Evolutionary conservation across 768 basidiomycete genomes (phyloP).

Genomic region (Pleurotus citrinopileatus): DNA sequence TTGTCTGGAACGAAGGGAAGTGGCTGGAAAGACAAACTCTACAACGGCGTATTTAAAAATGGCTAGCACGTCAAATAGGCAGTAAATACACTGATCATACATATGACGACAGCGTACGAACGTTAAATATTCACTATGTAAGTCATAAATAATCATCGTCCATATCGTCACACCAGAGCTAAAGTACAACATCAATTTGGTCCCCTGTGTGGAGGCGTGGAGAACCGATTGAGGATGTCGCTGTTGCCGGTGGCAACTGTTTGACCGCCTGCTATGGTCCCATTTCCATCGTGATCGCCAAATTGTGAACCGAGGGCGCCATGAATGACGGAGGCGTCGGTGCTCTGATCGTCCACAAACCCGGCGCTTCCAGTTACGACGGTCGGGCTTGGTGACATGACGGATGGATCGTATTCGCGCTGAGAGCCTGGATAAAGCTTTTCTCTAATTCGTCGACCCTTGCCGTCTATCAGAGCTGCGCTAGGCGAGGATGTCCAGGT

Average conservation of each 20-base stretch:
- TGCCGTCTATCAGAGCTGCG: not conserved
- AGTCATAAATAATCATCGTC: slow-evolving; percentile 10
- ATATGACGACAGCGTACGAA: not conserved
- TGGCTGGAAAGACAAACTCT: slow-evolving; percentile 50
- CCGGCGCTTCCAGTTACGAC: slow-evolving; percentile 6
- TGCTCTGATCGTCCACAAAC: not conserved
- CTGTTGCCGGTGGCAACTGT: slow-evolving; percentile 4
- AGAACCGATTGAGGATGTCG: not conserved
- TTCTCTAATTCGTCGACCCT: not conserved
- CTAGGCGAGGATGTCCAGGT: not conserved
- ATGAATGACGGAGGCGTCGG: not conserved
- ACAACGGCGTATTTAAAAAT: slow-evolving; percentile 41
- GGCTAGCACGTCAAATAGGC: not conserved
- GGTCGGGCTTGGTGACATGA: slow-evolving; percentile 7
- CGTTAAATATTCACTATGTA: not conserved
- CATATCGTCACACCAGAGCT: slow-evolving; percentile 4
- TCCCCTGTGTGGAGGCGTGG: not conserved
- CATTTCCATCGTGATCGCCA: not conserved
- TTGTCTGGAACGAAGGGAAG: slow-evolving; percentile 44
- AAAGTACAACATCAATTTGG: not conserved
- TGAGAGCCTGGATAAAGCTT: not conserved
- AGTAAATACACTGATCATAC: slow-evolving; percentile 2
- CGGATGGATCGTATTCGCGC: slow-evolving; percentile 4
- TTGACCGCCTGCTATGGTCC: not conserved
- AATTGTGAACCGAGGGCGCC: not conserved